Conservation (phyloP, 345 rosid genomes). For the Clausena lansium region DNA sequence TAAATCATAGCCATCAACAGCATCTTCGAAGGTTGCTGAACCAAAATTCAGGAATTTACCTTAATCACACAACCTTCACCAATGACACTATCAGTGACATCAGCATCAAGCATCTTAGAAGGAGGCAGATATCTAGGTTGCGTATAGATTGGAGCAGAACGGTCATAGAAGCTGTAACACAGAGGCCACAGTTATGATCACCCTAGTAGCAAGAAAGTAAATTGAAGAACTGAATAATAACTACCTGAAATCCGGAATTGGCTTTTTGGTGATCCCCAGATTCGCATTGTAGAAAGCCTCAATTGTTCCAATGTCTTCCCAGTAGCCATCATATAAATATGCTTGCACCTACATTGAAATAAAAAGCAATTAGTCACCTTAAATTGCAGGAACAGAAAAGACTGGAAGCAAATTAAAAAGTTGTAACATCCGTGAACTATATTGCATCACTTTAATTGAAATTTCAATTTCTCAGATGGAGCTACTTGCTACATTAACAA, state of each 20-base stretch:
- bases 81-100: slow-evolving; percentile 91
- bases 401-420: not conserved
- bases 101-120: slow-evolving; percentile 97
- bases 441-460: not conserved
- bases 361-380: not conserved
- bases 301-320: slow-evolving; percentile 98
- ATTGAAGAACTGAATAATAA: slow-evolving; percentile 15
- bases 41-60: slow-evolving; percentile 37
- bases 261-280: slow-evolving; percentile 91
- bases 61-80: slow-evolving; percentile 98
- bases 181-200: slow-evolving; percentile 3
- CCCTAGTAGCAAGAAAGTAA: not conserved
- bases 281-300: slow-evolving; percentile 97
- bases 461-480: not conserved
- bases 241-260: slow-evolving; percentile 92
- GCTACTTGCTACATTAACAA: not conserved
- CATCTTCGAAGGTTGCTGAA: not conserved
- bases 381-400: not conserved
- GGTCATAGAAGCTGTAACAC: slow-evolving; percentile 80
- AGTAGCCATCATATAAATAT: slow-evolving; percentile 91
- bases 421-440: not conserved
- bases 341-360: slow-evolving; percentile 74
- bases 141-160: slow-evolving; percentile 92
- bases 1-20: not conserved
- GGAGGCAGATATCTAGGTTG: slow-evolving; percentile 97